Conservation (phyloP, 2,329 filamentous ascomycete genomes). For the Penicillium sclerotiorum region DNA sequence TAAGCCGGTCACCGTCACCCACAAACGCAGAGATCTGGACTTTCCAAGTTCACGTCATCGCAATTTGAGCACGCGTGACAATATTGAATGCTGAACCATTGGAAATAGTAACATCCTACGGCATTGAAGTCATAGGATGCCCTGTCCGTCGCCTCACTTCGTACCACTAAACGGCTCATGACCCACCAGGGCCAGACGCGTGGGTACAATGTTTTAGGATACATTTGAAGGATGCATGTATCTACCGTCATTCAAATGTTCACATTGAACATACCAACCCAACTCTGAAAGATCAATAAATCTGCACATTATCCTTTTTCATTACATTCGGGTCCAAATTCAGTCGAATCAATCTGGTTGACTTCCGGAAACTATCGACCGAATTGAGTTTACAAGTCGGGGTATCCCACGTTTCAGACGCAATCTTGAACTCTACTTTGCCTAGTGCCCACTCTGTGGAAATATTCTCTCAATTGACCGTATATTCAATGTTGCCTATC, state of each 20-base stretch:
- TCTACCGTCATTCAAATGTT: too few relatives aligned
- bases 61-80: neutral
- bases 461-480: constrained; percentile 1
- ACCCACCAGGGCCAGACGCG: too few relatives aligned
- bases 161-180: neutral
- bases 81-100: neutral
- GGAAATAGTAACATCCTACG: too few relatives aligned
- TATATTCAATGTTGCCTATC: neutral
- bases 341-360: neutral
- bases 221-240: too few relatives aligned
- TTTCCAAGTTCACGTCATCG: neutral
- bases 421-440: constrained; percentile 6
- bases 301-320: too few relatives aligned
- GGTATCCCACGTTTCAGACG: neutral
- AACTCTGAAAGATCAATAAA: too few relatives aligned
- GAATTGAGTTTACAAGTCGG: constrained; percentile 6
- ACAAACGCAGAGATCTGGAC: too few relatives aligned
- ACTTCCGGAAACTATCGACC: neutral
- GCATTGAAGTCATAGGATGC: neutral
- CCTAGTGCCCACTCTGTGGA: constrained; percentile 2
- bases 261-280: too few relatives aligned
- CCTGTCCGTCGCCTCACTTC: neutral
- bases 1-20: too few relatives aligned
- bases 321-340: too few relatives aligned
- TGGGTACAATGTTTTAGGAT: too few relatives aligned